A percentile compares a stretch with the other conserved stretches of the same genome.
phyloP scores from a whole-genome alignment of 2,329 filamentous ascomycete genomes.

The Sphaerulina vaccinii region DNA sequence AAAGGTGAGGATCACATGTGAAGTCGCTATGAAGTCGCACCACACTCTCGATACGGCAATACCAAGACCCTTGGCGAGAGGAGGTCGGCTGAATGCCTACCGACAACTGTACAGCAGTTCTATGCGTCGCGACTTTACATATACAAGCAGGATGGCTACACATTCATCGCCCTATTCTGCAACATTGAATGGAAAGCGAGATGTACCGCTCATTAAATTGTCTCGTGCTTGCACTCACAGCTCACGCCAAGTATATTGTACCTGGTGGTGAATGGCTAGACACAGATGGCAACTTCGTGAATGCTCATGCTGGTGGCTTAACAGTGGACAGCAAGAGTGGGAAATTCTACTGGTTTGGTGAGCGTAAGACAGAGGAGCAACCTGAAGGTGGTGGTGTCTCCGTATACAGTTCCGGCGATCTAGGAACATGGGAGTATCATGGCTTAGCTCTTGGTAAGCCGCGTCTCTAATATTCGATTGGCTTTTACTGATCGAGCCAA shows the following conservation, averaged over 20 bases:
- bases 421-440: constrained; percentile 59
- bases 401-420: constrained; percentile 61
- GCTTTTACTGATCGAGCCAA: no score
- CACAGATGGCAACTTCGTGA: constrained; percentile 59
- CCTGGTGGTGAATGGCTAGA: constrained; percentile 62
- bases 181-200: neutral
- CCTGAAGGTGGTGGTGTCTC: constrained; percentile 60
- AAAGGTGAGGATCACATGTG: no score
- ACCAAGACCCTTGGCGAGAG: constrained; percentile 8
- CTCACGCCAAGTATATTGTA: constrained; percentile 56
- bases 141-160: neutral
- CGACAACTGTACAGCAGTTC: neutral
- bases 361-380: constrained; percentile 60
- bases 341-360: constrained; percentile 62
- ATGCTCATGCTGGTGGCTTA: constrained; percentile 61
- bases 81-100: constrained; percentile 5
- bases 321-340: constrained; percentile 53
- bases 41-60: neutral
- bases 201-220: neutral
- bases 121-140: neutral
- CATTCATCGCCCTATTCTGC: neutral
- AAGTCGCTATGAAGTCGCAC: no score
- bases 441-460: constrained; percentile 60
- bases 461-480: no score
- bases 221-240: neutral